phyloP scores from a whole-genome alignment of 768 basidiomycete species.

The Rhodotorula paludigena region DNA sequence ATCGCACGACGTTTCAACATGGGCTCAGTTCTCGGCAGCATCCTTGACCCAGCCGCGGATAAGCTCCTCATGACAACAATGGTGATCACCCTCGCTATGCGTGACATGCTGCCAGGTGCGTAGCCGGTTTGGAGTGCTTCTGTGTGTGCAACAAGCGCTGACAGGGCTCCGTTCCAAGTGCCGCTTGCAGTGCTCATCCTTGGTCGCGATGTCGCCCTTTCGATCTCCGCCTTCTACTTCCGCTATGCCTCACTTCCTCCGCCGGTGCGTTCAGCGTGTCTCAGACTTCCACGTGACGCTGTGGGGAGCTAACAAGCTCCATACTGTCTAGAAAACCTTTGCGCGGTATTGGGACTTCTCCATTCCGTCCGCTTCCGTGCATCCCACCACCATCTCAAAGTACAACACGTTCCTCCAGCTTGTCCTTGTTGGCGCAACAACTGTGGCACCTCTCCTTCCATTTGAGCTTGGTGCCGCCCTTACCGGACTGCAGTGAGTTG shows the following conservation, averaged over 20 bases:
- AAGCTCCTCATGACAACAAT: conserved; percentile 92
- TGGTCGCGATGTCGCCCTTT: conserved; percentile 79
- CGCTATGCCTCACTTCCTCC: conserved; percentile 81
- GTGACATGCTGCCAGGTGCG: conserved; percentile 75
- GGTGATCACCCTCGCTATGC: conserved; percentile 75
- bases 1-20: conserved; percentile 80
- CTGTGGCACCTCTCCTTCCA: conserved; percentile 72
- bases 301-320: too few relatives aligned
- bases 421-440: conserved; percentile 80
- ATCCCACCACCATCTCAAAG: conserved; percentile 93
- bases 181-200: conserved; percentile 80
- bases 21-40: conserved; percentile 86
- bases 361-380: conserved; percentile 89
- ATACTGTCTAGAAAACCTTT: conserved; percentile 97
- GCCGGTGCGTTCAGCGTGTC: conserved; percentile 70
- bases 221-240: conserved; percentile 84
- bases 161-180: conserved; percentile 51
- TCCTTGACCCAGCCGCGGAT: conserved; percentile 95
- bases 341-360: conserved; percentile 92
- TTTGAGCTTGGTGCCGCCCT: conserved; percentile 57
- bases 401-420: conserved; percentile 90
- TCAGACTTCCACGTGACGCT: too few relatives aligned
- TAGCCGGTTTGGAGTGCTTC: conserved; percentile 17
- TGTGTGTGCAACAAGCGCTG: background rate
- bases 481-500: conserved; percentile 67